Conservation (phyloP, 495 filamentous ascomycete genomes). For the Pseudoneurospora amorphoporcata region DNA sequence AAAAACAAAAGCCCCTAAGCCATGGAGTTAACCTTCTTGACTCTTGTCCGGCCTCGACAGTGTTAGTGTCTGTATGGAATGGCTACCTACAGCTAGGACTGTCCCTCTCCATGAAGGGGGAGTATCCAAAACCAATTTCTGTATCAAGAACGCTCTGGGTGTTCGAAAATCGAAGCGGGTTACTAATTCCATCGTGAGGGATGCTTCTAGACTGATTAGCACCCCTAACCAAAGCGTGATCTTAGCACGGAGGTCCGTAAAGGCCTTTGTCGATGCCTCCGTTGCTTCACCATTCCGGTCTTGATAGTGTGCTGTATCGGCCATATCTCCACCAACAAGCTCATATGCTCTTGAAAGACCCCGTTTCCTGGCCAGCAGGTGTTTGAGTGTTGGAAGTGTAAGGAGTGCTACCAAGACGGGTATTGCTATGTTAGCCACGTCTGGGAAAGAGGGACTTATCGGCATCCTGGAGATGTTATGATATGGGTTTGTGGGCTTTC, state of each 20-base stretch:
- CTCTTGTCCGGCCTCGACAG: background rate
- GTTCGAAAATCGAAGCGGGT: slow-evolving; percentile 1
- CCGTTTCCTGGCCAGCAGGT: background rate
- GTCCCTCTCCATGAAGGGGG: slow-evolving; percentile 14
- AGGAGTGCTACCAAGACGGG: slow-evolving; percentile 6
- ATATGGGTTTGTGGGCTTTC: background rate
- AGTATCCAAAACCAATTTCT: background rate
- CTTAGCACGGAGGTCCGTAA: slow-evolving; percentile 29
- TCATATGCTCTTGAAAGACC: background rate
- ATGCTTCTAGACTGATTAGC: slow-evolving; percentile 25
- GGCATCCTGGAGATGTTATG: background rate
- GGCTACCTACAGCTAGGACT: background rate
- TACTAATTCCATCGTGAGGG: slow-evolving; percentile 14
- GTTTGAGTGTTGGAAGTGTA: slow-evolving; percentile 3
- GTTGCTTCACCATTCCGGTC: slow-evolving; percentile 46
- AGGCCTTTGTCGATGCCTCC: slow-evolving; percentile 34
- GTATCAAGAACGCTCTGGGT: background rate
- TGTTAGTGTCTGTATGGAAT: background rate
- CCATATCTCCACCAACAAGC: background rate
- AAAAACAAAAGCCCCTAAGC: slow-evolving; percentile 14
- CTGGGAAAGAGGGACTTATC: slow-evolving; percentile 4
- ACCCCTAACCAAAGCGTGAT: slow-evolving; percentile 21
- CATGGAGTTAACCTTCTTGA: background rate
- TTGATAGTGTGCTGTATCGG: slow-evolving; percentile 26
- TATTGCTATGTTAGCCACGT: background rate